These are phyloP conservation scores for Artemisia argyi DNA, from an alignment of 129 eudicot species.

Conservation along the genomic window DNA sequence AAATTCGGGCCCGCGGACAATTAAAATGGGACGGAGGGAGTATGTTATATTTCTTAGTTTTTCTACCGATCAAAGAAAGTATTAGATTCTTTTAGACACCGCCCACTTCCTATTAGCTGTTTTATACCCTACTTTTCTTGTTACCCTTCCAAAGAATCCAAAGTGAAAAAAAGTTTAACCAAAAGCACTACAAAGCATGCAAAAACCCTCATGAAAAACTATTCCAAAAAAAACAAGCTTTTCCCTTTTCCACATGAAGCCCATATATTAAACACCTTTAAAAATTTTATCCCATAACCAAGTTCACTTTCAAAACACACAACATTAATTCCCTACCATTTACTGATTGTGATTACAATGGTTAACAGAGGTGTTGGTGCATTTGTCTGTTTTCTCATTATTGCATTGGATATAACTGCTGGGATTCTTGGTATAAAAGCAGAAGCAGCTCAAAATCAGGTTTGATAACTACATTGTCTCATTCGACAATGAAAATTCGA, in stretches of 20 bases:
- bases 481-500: no score
- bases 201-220: slow-evolving; percentile 32
- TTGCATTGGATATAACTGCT: slow-evolving; percentile 60
- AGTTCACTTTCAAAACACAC: slow-evolving; percentile 11
- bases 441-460: slow-evolving; percentile 92
- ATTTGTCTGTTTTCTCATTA: slow-evolving; percentile 58
- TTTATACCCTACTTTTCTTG: slow-evolving; percentile 72
- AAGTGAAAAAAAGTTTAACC: slow-evolving; percentile 27
- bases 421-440: slow-evolving; percentile 85
- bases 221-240: slow-evolving; percentile 26
- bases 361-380: slow-evolving; percentile 52
- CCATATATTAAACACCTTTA: slow-evolving; percentile 17
- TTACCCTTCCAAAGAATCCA: slow-evolving; percentile 49
- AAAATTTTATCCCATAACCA: slow-evolving; percentile 17
- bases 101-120: slow-evolving; percentile 54
- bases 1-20: no score
- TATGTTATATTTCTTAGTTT: not conserved
- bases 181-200: slow-evolving; percentile 43
- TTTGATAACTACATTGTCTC: slow-evolving; percentile 2
- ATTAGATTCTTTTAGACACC: slow-evolving; percentile 36
- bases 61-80: slow-evolving; percentile 22
- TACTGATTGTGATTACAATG: slow-evolving; percentile 35
- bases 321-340: not conserved
- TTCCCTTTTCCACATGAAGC: slow-evolving; percentile 27
- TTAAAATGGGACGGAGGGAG: no score